Percentiles rank a stretch among this genome's conserved stretches.
These are phyloP conservation scores for Kazachstania sp. DNA, from an alignment of 1,139 yeast genomes.

Conservation along the genomic window DNA sequence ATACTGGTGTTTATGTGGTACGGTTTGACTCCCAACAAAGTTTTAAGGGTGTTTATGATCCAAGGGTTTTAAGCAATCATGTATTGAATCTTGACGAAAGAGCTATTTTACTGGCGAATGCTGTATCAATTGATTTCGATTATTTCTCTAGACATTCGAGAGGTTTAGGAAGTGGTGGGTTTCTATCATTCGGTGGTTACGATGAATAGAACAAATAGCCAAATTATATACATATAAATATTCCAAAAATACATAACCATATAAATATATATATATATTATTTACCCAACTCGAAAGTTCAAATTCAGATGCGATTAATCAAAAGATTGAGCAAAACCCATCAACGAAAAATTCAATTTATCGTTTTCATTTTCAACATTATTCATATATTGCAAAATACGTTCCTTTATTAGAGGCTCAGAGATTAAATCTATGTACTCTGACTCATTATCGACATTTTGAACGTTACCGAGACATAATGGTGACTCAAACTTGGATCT, in stretches of 20 bases:
- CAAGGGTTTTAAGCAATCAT: constrained; percentile 17
- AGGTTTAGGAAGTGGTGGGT: constrained; percentile 36
- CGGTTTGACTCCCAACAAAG: constrained; percentile 63
- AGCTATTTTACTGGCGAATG: constrained; percentile 77
- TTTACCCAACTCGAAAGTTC: too few relatives aligned
- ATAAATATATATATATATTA: not conserved
- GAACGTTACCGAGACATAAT: constrained; percentile 4
- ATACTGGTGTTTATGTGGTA: constrained; percentile 83
- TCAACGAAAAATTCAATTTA: constrained; percentile 54
- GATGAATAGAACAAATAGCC: not conserved
- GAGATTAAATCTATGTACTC: constrained; percentile 43
- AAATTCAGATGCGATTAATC: constrained; percentile 26
- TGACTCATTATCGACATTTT: constrained; percentile 18
- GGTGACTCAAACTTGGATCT: constrained; percentile 39
- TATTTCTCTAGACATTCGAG: constrained; percentile 85
- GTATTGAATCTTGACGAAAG: constrained; percentile 65
- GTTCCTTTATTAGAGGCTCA: constrained; percentile 42
- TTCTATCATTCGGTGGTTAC: constrained; percentile 31
- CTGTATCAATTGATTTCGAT: constrained; percentile 89
- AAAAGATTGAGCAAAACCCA: constrained; percentile 54
- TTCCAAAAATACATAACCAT: not conserved
- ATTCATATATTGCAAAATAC: constrained; percentile 59
- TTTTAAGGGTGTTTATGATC: constrained; percentile 24
- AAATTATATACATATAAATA: not conserved
- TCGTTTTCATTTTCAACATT: constrained; percentile 47